Percentiles rank a stretch among this genome's conserved stretches.
These are phyloP conservation scores for Septoria petroselini DNA, from an alignment of 2,329 filamentous ascomycete genomes.

Conservation along the genomic window DNA sequence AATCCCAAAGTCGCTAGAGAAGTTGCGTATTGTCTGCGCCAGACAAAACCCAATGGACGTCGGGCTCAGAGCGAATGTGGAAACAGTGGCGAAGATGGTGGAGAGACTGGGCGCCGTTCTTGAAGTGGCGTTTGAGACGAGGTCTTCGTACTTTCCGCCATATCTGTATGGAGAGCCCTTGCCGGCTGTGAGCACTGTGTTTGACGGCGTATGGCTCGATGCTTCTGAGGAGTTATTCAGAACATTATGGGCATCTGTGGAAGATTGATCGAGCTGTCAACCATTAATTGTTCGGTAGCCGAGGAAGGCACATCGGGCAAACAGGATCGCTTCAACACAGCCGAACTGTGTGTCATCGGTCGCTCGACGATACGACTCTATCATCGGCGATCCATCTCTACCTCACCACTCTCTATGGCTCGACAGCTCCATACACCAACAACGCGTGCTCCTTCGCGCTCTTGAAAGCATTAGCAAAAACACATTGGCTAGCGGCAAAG, in stretches of 20 bases:
- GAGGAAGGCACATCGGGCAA: too few relatives aligned
- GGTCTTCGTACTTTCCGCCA: conserved; percentile 24
- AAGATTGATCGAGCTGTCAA: too few relatives aligned
- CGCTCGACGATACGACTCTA: background rate
- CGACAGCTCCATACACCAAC: background rate
- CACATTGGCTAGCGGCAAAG: background rate
- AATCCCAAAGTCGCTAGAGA: conserved; percentile 8
- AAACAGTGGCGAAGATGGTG: conserved; percentile 11
- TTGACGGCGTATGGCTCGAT: conserved; percentile 4
- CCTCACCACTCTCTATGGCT: background rate
- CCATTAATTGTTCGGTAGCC: too few relatives aligned
- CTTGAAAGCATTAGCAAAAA: background rate
- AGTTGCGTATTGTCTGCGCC: conserved; percentile 3
- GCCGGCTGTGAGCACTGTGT: conserved; percentile 13
- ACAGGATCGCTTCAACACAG: too few relatives aligned
- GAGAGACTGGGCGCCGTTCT: conserved; percentile 15
- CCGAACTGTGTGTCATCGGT: too few relatives aligned
- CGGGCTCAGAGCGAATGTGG: conserved; percentile 4
- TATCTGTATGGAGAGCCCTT: conserved; percentile 25
- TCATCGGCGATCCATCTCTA: background rate
- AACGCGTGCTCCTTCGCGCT: background rate
- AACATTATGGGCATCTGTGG: too few relatives aligned
- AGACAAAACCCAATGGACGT: background rate
- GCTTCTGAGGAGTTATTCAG: too few relatives aligned
- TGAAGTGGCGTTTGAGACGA: conserved; percentile 9